Percentiles rank a stretch among this genome's conserved stretches.
Conservation (phyloP, 2,329 filamentous ascomycete genomes). For the Orbilia quercus region DNA sequence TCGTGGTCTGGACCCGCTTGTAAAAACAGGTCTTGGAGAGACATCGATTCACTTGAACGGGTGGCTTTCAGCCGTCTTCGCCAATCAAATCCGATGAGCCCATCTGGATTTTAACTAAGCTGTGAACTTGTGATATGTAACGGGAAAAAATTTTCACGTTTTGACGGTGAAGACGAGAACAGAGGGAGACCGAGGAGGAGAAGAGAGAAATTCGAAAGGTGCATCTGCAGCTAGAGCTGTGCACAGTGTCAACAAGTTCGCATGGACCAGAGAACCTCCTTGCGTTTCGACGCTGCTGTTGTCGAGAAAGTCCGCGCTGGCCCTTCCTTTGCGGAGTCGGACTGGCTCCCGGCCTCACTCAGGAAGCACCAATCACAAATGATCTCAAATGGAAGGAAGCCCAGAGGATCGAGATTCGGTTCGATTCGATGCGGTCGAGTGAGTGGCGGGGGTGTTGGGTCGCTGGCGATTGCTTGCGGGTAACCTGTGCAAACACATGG, state of each 20-base stretch:
- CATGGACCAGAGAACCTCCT: slow-evolving; percentile 16
- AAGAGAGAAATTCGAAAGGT: not conserved
- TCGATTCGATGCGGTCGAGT: not conserved
- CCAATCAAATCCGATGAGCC: slow-evolving; percentile 23
- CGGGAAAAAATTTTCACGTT: too few relatives aligned
- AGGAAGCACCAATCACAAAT: slow-evolving; percentile 14
- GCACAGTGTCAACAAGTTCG: too few relatives aligned
- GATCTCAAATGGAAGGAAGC: slow-evolving; percentile 6
- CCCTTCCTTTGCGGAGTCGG: slow-evolving; percentile 49
- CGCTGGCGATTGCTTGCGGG: slow-evolving; percentile 34
- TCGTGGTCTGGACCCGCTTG: not conserved
- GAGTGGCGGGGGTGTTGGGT: slow-evolving; percentile 8
- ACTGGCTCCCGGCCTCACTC: slow-evolving; percentile 27
- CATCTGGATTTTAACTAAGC: too few relatives aligned
- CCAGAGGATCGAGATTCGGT: too few relatives aligned
- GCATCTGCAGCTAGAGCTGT: not conserved
- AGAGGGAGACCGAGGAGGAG: not conserved
- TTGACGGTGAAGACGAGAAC: too few relatives aligned
- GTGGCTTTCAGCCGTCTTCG: slow-evolving; percentile 23
- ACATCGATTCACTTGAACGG: slow-evolving; percentile 2
- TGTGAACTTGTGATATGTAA: too few relatives aligned
- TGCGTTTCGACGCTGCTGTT: slow-evolving; percentile 10
- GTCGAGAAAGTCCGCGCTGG: not conserved
- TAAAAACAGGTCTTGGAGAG: not conserved
- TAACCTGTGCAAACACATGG: too few relatives aligned